Conservation (phyloP, 305 asterid genomes). For the Nicotiana rustica region DNA sequence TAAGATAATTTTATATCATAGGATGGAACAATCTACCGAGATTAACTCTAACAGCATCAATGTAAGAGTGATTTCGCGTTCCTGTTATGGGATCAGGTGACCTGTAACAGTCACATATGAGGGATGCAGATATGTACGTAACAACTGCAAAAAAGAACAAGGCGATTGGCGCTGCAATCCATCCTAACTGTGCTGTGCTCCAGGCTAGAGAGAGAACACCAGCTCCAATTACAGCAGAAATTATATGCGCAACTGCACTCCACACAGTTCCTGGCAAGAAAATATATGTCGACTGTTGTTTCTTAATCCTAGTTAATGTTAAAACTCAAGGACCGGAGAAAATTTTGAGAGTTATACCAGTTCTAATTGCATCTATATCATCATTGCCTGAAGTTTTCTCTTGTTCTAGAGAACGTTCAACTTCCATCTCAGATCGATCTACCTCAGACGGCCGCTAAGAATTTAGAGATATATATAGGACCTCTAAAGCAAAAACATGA, state of each 20-base stretch:
- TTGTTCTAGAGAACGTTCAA: neutral
- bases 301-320: conserved; percentile 23
- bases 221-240: conserved; percentile 68
- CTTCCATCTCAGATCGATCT: neutral
- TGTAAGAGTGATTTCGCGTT: conserved; percentile 47
- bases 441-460: neutral
- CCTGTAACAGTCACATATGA: conserved; percentile 54
- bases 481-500: neutral
- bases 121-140: conserved; percentile 50
- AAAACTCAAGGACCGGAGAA: neutral
- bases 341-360: conserved; percentile 22
- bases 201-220: conserved; percentile 71
- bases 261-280: conserved; percentile 55
- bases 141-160: conserved; percentile 56
- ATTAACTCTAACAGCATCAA: conserved; percentile 53
- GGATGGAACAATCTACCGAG: conserved; percentile 48
- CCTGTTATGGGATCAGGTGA: conserved; percentile 59
- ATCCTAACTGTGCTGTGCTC: conserved; percentile 68
- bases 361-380: conserved; percentile 15
- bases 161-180: conserved; percentile 63
- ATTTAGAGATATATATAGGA: neutral
- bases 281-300: neutral
- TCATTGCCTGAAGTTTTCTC: conserved; percentile 32
- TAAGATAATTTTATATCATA: neutral
- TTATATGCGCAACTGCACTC: conserved; percentile 65